phyloP scores from a whole-genome alignment of 495 filamentous ascomycete genomes.

The Terfezia claveryi region DNA sequence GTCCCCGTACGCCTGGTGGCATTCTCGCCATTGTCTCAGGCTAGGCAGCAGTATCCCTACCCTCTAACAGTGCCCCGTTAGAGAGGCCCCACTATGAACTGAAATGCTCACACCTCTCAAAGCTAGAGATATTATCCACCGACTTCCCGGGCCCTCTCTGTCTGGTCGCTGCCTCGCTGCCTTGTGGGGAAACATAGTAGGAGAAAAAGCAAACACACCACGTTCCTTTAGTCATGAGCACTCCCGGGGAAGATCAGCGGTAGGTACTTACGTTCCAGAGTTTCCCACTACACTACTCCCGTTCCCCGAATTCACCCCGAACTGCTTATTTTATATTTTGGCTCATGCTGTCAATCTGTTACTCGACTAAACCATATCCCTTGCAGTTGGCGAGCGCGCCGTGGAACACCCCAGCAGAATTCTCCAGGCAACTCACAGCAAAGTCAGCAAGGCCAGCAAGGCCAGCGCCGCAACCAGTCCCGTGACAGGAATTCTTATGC shows the following conservation, averaged over 20 bases:
- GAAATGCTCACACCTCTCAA: no score
- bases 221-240: neutral
- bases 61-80: no score
- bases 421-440: neutral
- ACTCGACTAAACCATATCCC: neutral
- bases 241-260: neutral
- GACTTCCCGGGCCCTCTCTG: no score
- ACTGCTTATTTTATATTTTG: neutral
- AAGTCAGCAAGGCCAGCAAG: neutral
- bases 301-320: no score
- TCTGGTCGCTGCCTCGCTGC: no score
- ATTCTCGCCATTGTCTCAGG: no score
- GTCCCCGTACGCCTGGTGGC: no score
- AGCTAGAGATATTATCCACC: no score
- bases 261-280: neutral
- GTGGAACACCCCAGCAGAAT: neutral
- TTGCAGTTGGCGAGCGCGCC: neutral
- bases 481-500: neutral
- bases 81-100: no score
- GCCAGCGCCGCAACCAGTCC: neutral
- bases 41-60: no score
- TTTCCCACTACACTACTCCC: neutral
- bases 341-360: neutral
- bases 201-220: no score
- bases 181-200: no score